Percentiles rank a stretch among this genome's conserved stretches.
Evolutionary conservation across 1,284 basidiomycete species (phyloP).

Genomic region (Leccinum griseonigrum): DNA sequence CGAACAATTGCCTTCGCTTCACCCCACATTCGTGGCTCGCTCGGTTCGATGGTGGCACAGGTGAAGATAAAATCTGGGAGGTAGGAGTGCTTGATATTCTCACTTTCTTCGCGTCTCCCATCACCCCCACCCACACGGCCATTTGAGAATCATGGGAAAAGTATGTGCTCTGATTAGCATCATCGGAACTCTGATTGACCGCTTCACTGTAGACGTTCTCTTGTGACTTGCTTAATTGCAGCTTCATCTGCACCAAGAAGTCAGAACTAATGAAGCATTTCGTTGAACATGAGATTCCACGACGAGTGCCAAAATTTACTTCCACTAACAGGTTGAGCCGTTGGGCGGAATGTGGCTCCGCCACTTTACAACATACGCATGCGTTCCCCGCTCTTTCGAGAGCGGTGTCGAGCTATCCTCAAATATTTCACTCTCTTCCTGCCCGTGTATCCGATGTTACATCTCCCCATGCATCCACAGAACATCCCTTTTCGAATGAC

Average conservation of each 20-base stretch:
- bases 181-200: neutral
- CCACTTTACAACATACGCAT: too few relatives aligned
- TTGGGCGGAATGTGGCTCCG: neutral
- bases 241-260: neutral
- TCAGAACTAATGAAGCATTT: neutral
- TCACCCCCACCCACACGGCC: neutral
- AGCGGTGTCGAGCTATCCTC: neutral
- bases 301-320: neutral
- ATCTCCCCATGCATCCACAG: neutral
- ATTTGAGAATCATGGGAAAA: neutral
- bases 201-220: neutral
- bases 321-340: neutral
- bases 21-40: neutral
- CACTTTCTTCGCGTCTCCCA: neutral
- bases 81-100: neutral
- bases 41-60: neutral
- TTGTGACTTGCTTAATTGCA: neutral
- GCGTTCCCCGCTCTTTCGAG: neutral
- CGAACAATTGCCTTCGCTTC: neutral
- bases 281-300: neutral
- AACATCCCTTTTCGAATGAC: neutral
- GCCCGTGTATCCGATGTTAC: neutral
- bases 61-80: neutral
- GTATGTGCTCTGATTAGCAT: neutral
- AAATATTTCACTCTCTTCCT: neutral